phyloP scores from a whole-genome alignment of 495 filamentous ascomycete genomes.

The Penicillium maclennaniae region DNA sequence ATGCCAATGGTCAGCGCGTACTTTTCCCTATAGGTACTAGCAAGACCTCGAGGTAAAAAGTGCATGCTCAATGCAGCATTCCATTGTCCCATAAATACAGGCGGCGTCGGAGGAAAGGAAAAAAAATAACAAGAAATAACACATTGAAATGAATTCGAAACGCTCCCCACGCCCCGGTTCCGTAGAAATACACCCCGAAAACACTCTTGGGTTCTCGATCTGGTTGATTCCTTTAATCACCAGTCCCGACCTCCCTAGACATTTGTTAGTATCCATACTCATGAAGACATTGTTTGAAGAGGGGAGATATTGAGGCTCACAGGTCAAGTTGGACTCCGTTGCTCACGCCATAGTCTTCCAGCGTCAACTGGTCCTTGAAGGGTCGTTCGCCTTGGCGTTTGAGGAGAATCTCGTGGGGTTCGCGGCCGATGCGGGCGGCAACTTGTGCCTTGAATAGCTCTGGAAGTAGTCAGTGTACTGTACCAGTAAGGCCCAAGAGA shows the following conservation, averaged over 20 bases:
- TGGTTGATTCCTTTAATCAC: conserved; percentile 51
- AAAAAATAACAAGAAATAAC: conserved; percentile 1
- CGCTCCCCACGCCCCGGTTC: conserved; percentile 4
- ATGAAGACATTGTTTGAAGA: background rate
- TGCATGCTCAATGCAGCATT: conserved; percentile 2
- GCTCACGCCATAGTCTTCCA: conserved; percentile 86
- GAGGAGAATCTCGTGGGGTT: conserved; percentile 84
- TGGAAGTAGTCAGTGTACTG: conserved; percentile 9
- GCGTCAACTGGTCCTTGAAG: conserved; percentile 81
- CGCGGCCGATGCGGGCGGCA: conserved; percentile 77
- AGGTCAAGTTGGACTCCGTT: conserved; percentile 88
- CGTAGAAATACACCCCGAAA: conserved; percentile 11
- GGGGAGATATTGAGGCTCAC: conserved; percentile 32
- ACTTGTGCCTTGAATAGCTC: conserved; percentile 86
- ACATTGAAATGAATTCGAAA: conserved; percentile 3
- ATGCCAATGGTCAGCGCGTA: conserved; percentile 5
- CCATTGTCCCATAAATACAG: conserved; percentile 5
- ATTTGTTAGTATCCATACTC: conserved; percentile 20
- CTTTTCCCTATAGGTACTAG: background rate
- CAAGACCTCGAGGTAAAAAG: background rate
- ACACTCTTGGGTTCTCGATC: background rate
- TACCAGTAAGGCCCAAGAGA: background rate
- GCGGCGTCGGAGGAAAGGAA: background rate
- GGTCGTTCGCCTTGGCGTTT: conserved; percentile 89
- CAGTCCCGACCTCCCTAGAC: conserved; percentile 66